Percentiles rank a stretch among this genome's conserved stretches.
These are phyloP conservation scores for Leishmania turanica DNA, from an alignment of 208 protist species.

Conservation along the genomic window DNA sequence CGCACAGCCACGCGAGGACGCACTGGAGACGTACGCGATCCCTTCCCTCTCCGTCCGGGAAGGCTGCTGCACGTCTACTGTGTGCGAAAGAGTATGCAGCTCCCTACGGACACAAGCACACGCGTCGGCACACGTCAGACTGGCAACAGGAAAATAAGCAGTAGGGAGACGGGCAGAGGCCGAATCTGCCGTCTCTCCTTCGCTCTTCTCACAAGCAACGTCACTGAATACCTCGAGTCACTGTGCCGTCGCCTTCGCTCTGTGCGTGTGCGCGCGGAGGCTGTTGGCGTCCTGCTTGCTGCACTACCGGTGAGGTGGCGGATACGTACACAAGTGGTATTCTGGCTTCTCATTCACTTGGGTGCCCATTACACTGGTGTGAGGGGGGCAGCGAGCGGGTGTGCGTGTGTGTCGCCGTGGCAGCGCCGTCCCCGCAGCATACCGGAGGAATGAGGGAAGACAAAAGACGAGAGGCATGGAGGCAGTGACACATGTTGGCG, in stretches of 20 bases:
- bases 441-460: not conserved
- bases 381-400: not conserved
- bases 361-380: not conserved
- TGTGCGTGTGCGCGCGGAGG: not conserved
- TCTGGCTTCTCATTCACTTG: not conserved
- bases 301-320: not conserved
- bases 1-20: not conserved
- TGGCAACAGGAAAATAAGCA: not conserved
- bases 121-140: not conserved
- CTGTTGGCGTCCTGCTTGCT: not conserved
- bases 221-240: not conserved
- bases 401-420: not conserved
- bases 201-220: not conserved
- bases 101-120: not conserved
- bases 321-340: not conserved
- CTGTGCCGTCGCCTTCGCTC: not conserved
- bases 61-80: not conserved
- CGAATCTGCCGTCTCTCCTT: not conserved
- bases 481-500: not conserved
- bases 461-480: slow-evolving; percentile 1
- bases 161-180: not conserved
- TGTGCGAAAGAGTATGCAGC: not conserved
- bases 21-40: not conserved
- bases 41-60: not conserved
- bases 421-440: too few species aligned